Base-by-base conservation (phyloP, 352 stramenopile species). In the Phytophthora idaei region DNA sequence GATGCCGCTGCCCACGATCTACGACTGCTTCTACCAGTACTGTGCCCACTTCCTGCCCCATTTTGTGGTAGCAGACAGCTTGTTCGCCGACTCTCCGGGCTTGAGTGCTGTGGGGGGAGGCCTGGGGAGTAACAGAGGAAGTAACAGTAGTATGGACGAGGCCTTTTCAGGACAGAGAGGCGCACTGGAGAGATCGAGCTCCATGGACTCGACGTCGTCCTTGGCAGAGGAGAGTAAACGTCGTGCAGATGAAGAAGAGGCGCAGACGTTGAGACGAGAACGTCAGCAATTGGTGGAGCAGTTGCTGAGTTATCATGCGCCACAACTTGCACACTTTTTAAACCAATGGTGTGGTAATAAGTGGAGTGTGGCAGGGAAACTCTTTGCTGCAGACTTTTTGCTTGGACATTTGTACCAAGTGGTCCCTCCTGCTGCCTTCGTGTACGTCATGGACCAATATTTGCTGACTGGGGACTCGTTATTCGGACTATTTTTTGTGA, bases 21-120 rank as follows among this genome's bases (percentile, higher is more conserved):
- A 94, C 67, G 86, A 94, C 74, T 94, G 86, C 71, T 94, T 92
- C 52, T 94, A 94, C 67, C 86, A 92, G 69, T 94, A 89, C 58
- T 92, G 86, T 51, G 83, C 84, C 31, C 77, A 73, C 31, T 92
- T 89, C 45, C 48, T 94, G 34, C 85, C 85, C 8, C 81, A 92
- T 34, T 85, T 93, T 69, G 80, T 93, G 8, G 85, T 80, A 25
- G 74, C 65, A 3, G 78, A 81, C 48, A 73, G 56, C 45, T 48
- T 79, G 31, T 76, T 76, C 29, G 59, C 69, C 7, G 59, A 80
- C n/a, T 12, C 71, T 1, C 52, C 61, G 0, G 42, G 61, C 5
- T 25, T 60, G 10, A 48, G 29, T 46, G n/a, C 2, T 17, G 47
- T 32, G n/a, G 47, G 17, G 4, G 57, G 49, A 39, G 36, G 45